Conservation (phyloP, 1,284 basidiomycete genomes). For the Flammula alnicola region DNA sequence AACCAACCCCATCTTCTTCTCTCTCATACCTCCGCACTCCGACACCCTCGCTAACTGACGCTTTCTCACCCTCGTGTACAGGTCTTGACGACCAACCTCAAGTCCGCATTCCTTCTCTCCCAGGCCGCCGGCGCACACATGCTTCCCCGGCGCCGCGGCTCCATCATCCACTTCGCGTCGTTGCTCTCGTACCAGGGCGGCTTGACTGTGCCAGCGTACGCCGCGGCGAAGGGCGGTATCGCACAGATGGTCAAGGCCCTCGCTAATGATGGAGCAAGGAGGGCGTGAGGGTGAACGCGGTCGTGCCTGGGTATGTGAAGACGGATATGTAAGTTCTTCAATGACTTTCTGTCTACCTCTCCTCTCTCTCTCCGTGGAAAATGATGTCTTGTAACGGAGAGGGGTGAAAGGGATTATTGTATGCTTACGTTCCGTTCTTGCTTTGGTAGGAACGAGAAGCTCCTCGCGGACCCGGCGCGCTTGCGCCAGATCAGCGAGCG, state of each 20-base stretch:
- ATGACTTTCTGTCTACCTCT: constrained; percentile 3
- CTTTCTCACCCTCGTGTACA: no score
- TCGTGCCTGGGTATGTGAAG: constrained; percentile 91
- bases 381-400: background rate
- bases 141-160: constrained; percentile 74
- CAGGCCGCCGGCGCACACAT: constrained; percentile 82
- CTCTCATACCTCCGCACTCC: no score
- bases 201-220: constrained; percentile 81
- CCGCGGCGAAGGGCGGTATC: constrained; percentile 87
- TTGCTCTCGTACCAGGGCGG: constrained; percentile 78
- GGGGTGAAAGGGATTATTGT: background rate
- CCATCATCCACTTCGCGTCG: constrained; percentile 84
- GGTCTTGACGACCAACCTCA: constrained; percentile 82
- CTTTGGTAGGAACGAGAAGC: constrained; percentile 70
- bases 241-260: constrained; percentile 84
- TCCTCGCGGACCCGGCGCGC: constrained; percentile 76
- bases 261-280: constrained; percentile 73
- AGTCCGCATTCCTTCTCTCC: constrained; percentile 76
- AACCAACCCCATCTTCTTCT: no score
- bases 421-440: background rate
- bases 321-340: constrained; percentile 71
- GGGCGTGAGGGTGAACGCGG: constrained; percentile 90
- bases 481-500: constrained; percentile 90
- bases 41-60: no score
- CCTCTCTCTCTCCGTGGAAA: constrained; percentile 1